Percentiles rank a stretch among this genome's conserved stretches.
Evolutionary conservation across 2,329 filamentous ascomycete genomes (phyloP).

Genomic region (Alternaria triticimaculans): DNA sequence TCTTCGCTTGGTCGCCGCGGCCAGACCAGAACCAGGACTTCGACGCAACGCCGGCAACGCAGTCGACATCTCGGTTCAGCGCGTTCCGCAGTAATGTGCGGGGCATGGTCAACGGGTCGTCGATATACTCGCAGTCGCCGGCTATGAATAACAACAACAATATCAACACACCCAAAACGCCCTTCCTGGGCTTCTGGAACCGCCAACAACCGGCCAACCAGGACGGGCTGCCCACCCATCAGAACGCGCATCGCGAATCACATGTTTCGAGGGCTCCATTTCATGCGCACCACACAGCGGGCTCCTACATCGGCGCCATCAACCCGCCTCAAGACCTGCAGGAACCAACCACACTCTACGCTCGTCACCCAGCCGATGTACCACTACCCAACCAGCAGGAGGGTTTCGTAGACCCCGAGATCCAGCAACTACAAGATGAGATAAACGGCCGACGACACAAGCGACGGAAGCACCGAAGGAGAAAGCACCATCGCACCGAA

Average conservation of each 20-base stretch:
- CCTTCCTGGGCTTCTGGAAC: constrained; percentile 41
- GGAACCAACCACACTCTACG: constrained; percentile 31
- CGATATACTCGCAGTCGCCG: constrained; percentile 46
- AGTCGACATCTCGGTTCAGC: constrained; percentile 27
- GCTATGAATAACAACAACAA: constrained; percentile 30
- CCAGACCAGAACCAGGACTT: constrained; percentile 38
- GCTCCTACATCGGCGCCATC: constrained; percentile 44
- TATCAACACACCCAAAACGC: constrained; percentile 42
- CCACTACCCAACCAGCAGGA: constrained; percentile 35
- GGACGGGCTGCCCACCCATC: constrained; percentile 22
- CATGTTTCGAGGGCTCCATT: constrained; percentile 39
- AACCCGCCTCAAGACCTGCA: constrained; percentile 30
- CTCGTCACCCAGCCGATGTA: constrained; percentile 43
- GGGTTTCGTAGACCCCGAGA: constrained; percentile 57
- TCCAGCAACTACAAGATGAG: constrained; percentile 56
- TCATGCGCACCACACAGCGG: constrained; percentile 43
- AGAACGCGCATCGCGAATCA: constrained; percentile 32
- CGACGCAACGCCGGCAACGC: constrained; percentile 29
- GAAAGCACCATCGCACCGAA: constrained; percentile 32
- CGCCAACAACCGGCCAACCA: constrained; percentile 36
- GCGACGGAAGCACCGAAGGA: constrained; percentile 43
- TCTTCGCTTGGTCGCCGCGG: constrained; percentile 42
- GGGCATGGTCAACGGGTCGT: constrained; percentile 45
- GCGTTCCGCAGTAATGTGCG: constrained; percentile 32
- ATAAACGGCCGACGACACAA: constrained; percentile 48